Evolutionary conservation across 2,329 filamentous ascomycete species (phyloP).

Genomic region (Aquanectria penicillioides): DNA sequence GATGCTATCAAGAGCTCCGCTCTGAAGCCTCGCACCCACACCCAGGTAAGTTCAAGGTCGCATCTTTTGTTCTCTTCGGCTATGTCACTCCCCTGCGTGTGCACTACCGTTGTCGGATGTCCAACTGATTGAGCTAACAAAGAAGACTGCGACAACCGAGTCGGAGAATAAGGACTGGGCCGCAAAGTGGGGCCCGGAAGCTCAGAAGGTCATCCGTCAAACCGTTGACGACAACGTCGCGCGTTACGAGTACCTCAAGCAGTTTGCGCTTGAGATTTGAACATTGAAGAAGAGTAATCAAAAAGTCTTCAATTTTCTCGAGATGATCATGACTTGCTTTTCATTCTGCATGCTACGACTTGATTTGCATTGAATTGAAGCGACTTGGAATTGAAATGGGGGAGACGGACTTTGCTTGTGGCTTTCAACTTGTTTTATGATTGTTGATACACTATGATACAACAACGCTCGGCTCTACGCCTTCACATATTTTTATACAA

Average conservation of each 20-base stretch:
- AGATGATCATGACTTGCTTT: background rate
- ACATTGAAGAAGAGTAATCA: background rate
- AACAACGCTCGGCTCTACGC: constrained; percentile 39
- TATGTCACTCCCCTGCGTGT: constrained; percentile 33
- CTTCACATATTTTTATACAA: constrained; percentile 33
- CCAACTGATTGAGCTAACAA: constrained; percentile 37
- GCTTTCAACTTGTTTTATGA: constrained; percentile 32
- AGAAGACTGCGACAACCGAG: constrained; percentile 73
- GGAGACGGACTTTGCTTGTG: constrained; percentile 20
- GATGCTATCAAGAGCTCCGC: constrained; percentile 87
- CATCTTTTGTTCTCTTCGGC: constrained; percentile 19
- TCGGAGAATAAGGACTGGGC: constrained; percentile 77
- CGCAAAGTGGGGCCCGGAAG: constrained; percentile 78
- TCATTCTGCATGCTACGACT: constrained; percentile 6
- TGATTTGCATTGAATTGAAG: constrained; percentile 6
- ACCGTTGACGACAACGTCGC: constrained; percentile 77
- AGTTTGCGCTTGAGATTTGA: constrained; percentile 58
- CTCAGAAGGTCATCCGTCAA: constrained; percentile 73
- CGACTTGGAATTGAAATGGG: constrained; percentile 30
- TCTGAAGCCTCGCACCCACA: constrained; percentile 75
- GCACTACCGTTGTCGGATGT: constrained; percentile 34
- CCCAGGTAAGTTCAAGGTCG: constrained; percentile 60
- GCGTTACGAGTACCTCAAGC: constrained; percentile 85
- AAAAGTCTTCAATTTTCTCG: no score
- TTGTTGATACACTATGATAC: constrained; percentile 46